Conservation (phyloP, 2,329 filamentous ascomycete species). For the Diplodia sapinea region DNA sequence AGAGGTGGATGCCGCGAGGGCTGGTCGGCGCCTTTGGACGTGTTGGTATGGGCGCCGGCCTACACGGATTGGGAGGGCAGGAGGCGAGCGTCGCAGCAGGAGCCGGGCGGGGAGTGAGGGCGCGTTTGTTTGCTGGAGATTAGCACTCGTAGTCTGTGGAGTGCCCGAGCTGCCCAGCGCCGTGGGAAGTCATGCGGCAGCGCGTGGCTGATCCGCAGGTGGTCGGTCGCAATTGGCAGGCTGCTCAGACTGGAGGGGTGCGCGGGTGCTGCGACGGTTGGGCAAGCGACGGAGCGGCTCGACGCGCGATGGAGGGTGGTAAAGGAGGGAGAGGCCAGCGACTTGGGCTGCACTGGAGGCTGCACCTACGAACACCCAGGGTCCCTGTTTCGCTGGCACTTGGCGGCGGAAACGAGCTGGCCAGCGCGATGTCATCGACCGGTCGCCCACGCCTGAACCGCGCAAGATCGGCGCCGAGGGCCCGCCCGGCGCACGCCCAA, state of each 20-base stretch:
- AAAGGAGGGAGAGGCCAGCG: constrained; percentile 14
- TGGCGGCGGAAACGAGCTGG: constrained; percentile 25
- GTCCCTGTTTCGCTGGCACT: constrained; percentile 4
- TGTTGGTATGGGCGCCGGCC: constrained; percentile 3
- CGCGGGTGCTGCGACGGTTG: neutral
- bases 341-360: constrained; percentile 24
- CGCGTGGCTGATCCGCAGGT: constrained; percentile 23
- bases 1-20: constrained; percentile 4
- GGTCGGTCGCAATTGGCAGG: constrained; percentile 24
- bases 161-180: constrained; percentile 26
- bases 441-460: constrained; percentile 14
- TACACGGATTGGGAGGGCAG: constrained; percentile 20
- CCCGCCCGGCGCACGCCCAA: neutral
- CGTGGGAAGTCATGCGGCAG: constrained; percentile 27
- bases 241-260: constrained; percentile 10
- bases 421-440: constrained; percentile 21
- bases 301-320: constrained; percentile 24
- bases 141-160: constrained; percentile 23
- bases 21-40: neutral
- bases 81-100: constrained; percentile 25
- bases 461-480: constrained; percentile 21
- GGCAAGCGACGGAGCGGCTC: constrained; percentile 23
- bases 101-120: constrained; percentile 24
- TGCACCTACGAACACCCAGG: constrained; percentile 17
- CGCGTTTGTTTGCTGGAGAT: constrained; percentile 25